These are phyloP conservation scores for Aspergillus sp. DNA, from an alignment of 2,329 filamentous ascomycete genomes.

Conservation along the genomic window DNA sequence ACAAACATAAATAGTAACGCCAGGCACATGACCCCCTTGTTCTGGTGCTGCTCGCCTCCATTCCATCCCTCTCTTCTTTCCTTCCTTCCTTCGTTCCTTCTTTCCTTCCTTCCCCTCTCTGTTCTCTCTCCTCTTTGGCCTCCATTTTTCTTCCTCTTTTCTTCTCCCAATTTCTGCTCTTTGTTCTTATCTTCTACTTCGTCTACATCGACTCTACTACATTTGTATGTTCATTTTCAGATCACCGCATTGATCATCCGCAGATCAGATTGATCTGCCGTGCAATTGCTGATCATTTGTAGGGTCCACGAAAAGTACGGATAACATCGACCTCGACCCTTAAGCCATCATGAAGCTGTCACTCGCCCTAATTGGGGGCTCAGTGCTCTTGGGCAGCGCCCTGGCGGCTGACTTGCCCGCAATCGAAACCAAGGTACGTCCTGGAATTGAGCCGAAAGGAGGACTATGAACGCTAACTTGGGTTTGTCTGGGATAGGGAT, in stretches of 20 bases:
- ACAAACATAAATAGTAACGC: no score
- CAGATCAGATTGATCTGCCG: conserved; percentile 3
- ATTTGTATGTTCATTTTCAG: conserved; percentile 2
- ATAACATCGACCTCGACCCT: background rate
- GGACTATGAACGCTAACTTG: background rate
- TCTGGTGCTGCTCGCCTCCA: background rate
- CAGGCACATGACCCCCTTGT: no score
- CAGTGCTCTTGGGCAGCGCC: conserved; percentile 42
- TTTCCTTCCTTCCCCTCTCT: conserved; percentile 7
- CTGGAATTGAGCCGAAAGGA: background rate
- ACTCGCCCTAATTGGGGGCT: conserved; percentile 43
- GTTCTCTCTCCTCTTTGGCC: conserved; percentile 5
- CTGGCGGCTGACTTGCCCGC: conserved; percentile 49
- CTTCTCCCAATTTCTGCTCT: conserved; percentile 2
- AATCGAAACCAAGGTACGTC: conserved; percentile 55
- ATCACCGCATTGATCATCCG: conserved; percentile 8
- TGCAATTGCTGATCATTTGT: background rate
- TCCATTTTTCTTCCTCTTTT: conserved; percentile 3
- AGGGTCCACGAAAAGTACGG: background rate
- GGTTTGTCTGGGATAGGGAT: conserved; percentile 43
- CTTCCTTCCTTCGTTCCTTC: conserved; percentile 6
- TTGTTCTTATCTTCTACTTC: background rate
- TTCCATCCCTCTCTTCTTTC: conserved; percentile 5
- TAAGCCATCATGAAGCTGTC: conserved; percentile 47
- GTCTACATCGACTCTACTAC: background rate